Evolutionary conservation across 2,329 filamentous ascomycete genomes (phyloP), one percentile per base, ranked within the genome.

Genomic region (Colletotrichum godetiae): DNA sequence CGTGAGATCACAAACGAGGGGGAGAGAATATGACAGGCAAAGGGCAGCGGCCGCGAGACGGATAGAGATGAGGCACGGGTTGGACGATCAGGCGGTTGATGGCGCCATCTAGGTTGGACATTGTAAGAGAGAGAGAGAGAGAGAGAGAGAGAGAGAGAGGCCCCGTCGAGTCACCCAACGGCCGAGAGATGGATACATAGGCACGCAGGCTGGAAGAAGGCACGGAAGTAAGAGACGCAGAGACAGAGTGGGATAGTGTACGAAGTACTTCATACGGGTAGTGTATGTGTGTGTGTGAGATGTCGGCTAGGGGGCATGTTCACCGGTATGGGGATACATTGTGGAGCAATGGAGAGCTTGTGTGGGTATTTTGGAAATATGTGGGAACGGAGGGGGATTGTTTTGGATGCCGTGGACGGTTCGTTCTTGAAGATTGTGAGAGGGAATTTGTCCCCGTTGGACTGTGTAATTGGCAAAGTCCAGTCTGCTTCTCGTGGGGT

Each of bases 81-180:
- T n/a, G 33, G 62, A n/a, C 19, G 56, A 70, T 66, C 55, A 65
- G 55, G 55, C 59, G 70, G 60, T 57, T 61, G 55, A 70, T 69
- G 59, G 46, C 70, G 60, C 60, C 46, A 65, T 73, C 60, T 52
- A 19, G 10, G 60, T 49, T 55, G 56, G 35, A 65, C 56, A 8
- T 22, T 63, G 57, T 69, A 55, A 33, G 53, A 64, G 59, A 8
- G 24, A 33, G 65, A 37, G 53, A 37, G 27, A 27, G 27, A 27
- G 27, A 27, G 27, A 27, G 27, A 27, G 27, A 27, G 27, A 27
- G 2, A 27, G 27, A 27, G 27, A 61, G 37, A 29, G 57, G 52
- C 12, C 35, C 37, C 37, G 37, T 42, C 37, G 19, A 29, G 27
- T 29, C 37, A 13, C 15, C 37, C 37, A 42, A 33, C 31, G 52